phyloP scores from a whole-genome alignment of 2,329 filamentous ascomycete genomes.

The Paecilomyces fulvus region DNA sequence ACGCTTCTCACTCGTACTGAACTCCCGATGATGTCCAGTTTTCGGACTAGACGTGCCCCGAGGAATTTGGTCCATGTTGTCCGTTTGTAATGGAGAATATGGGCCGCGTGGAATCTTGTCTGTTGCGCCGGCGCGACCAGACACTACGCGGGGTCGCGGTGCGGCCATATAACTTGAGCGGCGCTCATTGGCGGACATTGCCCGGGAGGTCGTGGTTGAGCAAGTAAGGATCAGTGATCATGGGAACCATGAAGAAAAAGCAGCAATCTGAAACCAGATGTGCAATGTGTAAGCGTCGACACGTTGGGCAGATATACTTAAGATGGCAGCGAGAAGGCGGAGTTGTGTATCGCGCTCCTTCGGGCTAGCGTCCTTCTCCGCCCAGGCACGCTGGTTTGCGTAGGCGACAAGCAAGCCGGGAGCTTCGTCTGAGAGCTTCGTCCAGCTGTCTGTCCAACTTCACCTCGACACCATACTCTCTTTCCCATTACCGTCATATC shows the following conservation, averaged over 20 bases:
- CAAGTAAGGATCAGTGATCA: neutral
- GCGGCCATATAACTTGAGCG: conserved; percentile 29
- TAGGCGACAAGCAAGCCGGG: conserved; percentile 19
- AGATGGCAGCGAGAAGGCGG: conserved; percentile 1
- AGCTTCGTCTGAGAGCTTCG: conserved; percentile 22
- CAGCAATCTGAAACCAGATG: neutral
- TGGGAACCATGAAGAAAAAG: conserved; percentile 4
- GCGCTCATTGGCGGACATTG: conserved; percentile 34
- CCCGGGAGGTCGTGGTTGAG: conserved; percentile 18
- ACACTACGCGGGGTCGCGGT: conserved; percentile 32
- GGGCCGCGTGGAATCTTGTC: conserved; percentile 20
- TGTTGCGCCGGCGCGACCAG: conserved; percentile 29
- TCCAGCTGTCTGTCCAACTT: conserved; percentile 9
- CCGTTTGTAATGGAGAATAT: conserved; percentile 21
- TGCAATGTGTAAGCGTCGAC: neutral
- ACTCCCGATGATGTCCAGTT: conserved; percentile 24
- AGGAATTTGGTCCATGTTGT: conserved; percentile 23
- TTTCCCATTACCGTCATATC: conserved; percentile 7
- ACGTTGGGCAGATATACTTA: neutral
- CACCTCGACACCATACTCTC: conserved; percentile 4
- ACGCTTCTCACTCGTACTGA: conserved; percentile 30
- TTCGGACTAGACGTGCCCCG: conserved; percentile 24
- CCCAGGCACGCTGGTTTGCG: conserved; percentile 29
- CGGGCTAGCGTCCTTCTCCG: conserved; percentile 10
- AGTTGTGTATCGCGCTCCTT: conserved; percentile 6